phyloP scores from a whole-genome alignment of 1,284 basidiomycete species.

The Microbotryum lychnidis-dioicae region DNA sequence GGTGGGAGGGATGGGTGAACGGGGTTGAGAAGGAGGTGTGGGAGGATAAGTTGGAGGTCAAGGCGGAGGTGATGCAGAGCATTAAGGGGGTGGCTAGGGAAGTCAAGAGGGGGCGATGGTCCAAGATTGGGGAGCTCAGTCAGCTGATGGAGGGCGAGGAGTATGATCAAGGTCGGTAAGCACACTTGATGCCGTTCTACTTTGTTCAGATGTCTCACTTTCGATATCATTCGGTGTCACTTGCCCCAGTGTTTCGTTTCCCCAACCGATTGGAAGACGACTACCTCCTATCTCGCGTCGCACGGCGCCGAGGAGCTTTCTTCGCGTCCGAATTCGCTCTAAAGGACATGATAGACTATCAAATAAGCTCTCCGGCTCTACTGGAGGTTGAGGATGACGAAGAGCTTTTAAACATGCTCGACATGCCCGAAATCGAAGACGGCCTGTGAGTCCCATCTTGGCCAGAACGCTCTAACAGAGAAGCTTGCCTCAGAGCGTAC shows the following conservation, averaged over 20 bases:
- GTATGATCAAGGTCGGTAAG: not conserved
- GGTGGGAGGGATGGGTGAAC: not conserved
- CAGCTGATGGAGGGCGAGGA: not conserved
- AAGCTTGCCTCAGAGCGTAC: too few relatives aligned
- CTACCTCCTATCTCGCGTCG: slow-evolving; percentile 4
- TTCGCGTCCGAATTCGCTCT: not conserved
- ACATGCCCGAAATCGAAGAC: slow-evolving; percentile 3
- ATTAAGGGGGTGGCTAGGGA: not conserved
- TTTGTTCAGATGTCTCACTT: too few relatives aligned
- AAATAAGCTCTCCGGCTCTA: not conserved
- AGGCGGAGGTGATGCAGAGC: slow-evolving; percentile 2
- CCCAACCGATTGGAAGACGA: not conserved
- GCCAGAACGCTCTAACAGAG: not conserved
- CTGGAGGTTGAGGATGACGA: not conserved
- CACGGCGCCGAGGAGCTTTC: not conserved
- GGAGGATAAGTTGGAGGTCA: slow-evolving; percentile 6
- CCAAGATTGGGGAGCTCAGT: too few relatives aligned
- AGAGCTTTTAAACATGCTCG: not conserved
- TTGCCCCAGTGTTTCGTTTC: too few relatives aligned
- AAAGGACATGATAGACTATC: not conserved
- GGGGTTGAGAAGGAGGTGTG: not conserved
- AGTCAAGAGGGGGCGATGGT: not conserved
- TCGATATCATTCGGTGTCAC: too few relatives aligned
- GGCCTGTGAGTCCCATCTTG: slow-evolving; percentile 7
- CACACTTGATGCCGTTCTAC: not conserved